These are phyloP conservation scores for Ciborinia camelliae DNA, from an alignment of 2,329 filamentous ascomycete species.

Conservation along the genomic window DNA sequence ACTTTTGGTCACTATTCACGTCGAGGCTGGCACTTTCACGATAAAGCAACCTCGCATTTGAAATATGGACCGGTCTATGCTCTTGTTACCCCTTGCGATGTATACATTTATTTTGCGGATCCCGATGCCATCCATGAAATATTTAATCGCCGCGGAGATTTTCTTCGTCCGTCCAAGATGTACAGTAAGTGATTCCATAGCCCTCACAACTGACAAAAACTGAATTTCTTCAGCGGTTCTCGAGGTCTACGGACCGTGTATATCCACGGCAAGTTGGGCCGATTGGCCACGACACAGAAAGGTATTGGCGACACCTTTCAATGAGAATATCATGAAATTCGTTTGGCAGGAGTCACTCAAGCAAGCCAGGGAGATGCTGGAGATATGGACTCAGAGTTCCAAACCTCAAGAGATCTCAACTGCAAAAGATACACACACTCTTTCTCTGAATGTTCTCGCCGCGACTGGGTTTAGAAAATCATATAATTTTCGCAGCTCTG, in stretches of 20 bases:
- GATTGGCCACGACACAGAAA: not conserved
- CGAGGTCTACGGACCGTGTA: not conserved
- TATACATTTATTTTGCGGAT: slow-evolving; percentile 1
- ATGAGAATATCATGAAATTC: slow-evolving; percentile 4
- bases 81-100: slow-evolving; percentile 2
- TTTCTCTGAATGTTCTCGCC: slow-evolving; percentile 2
- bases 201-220: not conserved
- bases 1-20: not conserved
- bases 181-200: slow-evolving; percentile 1
- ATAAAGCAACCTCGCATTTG: slow-evolving; percentile 6
- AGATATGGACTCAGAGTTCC: not conserved
- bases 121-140: slow-evolving; percentile 4
- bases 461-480: not conserved
- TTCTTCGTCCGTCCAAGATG: slow-evolving; percentile 7
- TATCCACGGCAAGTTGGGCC: not conserved
- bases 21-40: slow-evolving; percentile 5
- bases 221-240: not conserved
- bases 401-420: not conserved
- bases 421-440: slow-evolving; percentile 1
- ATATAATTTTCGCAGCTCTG: not conserved
- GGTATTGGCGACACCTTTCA: not conserved
- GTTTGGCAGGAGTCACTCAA: slow-evolving; percentile 5
- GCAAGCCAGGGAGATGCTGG: not conserved
- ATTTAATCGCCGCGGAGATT: not conserved
- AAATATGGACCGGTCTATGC: slow-evolving; percentile 3